Percentiles rank a stretch among this genome's conserved stretches.
These are phyloP conservation scores for Auriscalpium vulgare DNA, from an alignment of 768 basidiomycete genomes.

Conservation along the genomic window DNA sequence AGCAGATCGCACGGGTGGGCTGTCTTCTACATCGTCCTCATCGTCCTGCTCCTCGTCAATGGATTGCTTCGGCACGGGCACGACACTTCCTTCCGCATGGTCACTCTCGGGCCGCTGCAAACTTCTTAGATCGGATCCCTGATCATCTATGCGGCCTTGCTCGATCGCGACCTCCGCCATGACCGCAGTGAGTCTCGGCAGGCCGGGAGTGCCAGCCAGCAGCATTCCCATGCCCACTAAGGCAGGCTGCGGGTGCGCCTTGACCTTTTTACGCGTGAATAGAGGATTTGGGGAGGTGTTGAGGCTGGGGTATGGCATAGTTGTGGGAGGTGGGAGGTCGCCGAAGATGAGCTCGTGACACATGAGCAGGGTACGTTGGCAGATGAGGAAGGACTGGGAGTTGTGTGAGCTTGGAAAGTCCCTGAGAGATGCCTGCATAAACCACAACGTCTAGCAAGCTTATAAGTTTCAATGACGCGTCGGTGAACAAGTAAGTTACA, in stretches of 20 bases:
- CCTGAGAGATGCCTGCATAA: constrained; percentile 91
- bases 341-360: constrained; percentile 97
- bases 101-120: constrained; percentile 41
- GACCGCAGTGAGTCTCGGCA: constrained; percentile 66
- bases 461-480: constrained; percentile 6
- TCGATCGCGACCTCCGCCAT: constrained; percentile 83
- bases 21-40: constrained; percentile 34
- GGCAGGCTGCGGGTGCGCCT: constrained; percentile 62
- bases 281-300: constrained; percentile 40
- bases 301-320: constrained; percentile 61
- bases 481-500: constrained; percentile 30
- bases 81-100: constrained; percentile 18
- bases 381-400: constrained; percentile 79
- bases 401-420: constrained; percentile 61
- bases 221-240: constrained; percentile 81
- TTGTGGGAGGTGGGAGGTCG: constrained; percentile 62
- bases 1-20: constrained; percentile 8
- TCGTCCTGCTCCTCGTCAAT: constrained; percentile 38
- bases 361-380: constrained; percentile 82
- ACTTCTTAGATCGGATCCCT: constrained; percentile 40
- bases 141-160: constrained; percentile 75
- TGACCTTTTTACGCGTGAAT: constrained; percentile 56
- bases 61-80: constrained; percentile 17
- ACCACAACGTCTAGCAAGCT: constrained; percentile 79
- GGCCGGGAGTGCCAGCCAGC: constrained; percentile 65